Percentiles rank a stretch among this genome's conserved stretches.
These are phyloP conservation scores for Porcisia deanei DNA, from an alignment of 208 protist species.

Conservation along the genomic window DNA sequence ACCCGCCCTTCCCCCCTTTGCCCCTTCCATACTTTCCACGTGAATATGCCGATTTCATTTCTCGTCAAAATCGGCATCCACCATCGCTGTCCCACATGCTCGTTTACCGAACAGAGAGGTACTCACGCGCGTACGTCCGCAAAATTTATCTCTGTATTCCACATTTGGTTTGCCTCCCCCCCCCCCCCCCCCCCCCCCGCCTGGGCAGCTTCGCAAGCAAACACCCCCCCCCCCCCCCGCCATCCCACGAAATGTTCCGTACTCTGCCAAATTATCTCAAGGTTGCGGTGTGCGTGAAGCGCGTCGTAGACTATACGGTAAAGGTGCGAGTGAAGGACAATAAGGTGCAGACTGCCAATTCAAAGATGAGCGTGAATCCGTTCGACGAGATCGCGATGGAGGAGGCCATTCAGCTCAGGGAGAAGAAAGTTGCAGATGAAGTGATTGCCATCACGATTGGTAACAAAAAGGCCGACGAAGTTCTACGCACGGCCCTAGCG, in stretches of 20 bases:
- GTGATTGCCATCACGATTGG: conserved; percentile 95
- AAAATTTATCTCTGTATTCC: not conserved
- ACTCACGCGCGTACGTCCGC: not conserved
- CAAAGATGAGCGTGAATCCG: conserved; percentile 98
- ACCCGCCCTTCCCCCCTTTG: too few species aligned
- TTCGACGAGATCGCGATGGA: conserved; percentile 97
- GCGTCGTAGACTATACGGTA: conserved; percentile 97
- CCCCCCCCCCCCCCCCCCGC: not conserved
- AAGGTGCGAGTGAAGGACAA: conserved; percentile 96
- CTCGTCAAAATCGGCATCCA: too few species aligned
- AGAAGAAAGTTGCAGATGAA: conserved; percentile 89
- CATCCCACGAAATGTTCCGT: conserved; percentile 36
- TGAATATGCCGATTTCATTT: too few species aligned
- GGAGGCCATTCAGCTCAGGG: conserved; percentile 95
- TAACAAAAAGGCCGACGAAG: conserved; percentile 87
- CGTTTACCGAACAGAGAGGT: too few species aligned
- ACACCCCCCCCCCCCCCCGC: not conserved
- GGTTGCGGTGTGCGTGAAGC: conserved; percentile 96
- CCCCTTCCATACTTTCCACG: too few species aligned
- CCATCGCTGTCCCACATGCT: too few species aligned
- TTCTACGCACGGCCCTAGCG: conserved; percentile 93
- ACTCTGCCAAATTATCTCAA: conserved; percentile 70
- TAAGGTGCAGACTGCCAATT: conserved; percentile 93
- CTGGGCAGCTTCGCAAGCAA: too few species aligned
- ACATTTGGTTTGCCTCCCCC: not conserved